phyloP scores from a whole-genome alignment of 352 stramenopile species.

The Pythium aphanidermatum region DNA sequence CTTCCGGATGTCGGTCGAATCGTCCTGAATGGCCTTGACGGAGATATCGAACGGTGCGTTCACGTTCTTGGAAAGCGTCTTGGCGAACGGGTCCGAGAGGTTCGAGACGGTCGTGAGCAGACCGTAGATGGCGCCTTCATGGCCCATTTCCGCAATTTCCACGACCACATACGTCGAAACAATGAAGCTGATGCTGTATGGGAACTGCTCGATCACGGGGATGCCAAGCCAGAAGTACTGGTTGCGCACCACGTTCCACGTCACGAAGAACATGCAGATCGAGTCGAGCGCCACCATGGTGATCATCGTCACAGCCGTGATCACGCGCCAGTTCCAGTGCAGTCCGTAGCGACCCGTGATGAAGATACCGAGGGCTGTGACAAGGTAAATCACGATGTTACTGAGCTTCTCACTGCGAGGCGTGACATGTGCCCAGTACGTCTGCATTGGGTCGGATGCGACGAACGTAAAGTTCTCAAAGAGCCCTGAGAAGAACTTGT shows the following conservation, averaged over 20 bases:
- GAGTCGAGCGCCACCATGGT: slow-evolving; percentile 22
- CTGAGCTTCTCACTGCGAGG: slow-evolving; percentile 22
- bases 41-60: slow-evolving; percentile 24
- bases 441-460: slow-evolving; percentile 16
- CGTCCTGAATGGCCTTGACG: slow-evolving; percentile 20
- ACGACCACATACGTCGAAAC: slow-evolving; percentile 28
- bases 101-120: slow-evolving; percentile 30
- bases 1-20: slow-evolving; percentile 20
- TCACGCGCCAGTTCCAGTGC: slow-evolving; percentile 23
- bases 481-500: slow-evolving; percentile 25
- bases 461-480: slow-evolving; percentile 27
- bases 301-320: slow-evolving; percentile 27
- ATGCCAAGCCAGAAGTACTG: slow-evolving; percentile 33
- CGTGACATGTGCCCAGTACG: slow-evolving; percentile 27
- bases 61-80: slow-evolving; percentile 26
- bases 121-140: slow-evolving; percentile 30
- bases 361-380: slow-evolving; percentile 19
- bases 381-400: slow-evolving; percentile 13
- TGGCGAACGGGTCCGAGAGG: slow-evolving; percentile 22
- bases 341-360: slow-evolving; percentile 22
- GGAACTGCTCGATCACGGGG: slow-evolving; percentile 24
- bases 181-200: slow-evolving; percentile 25
- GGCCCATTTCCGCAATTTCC: slow-evolving; percentile 25
- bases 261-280: slow-evolving; percentile 25
- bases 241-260: slow-evolving; percentile 26